These are phyloP conservation scores for Dalechampia spathulata DNA, from an alignment of 441 rosid species.

Conservation along the genomic window DNA sequence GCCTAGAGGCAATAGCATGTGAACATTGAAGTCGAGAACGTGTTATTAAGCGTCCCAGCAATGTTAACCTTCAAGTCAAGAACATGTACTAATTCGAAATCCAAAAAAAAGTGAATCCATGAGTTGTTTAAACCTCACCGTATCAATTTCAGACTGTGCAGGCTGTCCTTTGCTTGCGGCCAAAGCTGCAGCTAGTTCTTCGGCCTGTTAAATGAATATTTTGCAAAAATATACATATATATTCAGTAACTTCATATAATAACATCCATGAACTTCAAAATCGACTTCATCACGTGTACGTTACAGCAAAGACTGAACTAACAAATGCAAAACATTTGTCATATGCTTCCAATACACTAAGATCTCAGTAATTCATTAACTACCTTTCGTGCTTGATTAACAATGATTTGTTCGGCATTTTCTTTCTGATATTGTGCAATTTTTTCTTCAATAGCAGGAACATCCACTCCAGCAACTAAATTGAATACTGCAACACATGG, in stretches of 20 bases:
- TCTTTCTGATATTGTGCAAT: constrained; percentile 66
- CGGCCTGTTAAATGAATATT: constrained; percentile 54
- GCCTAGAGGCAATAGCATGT: too few species aligned
- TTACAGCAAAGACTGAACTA: not conserved
- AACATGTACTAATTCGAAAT: too few species aligned
- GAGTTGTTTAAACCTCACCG: constrained; percentile 34
- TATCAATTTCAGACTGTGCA: constrained; percentile 42
- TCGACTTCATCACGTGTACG: not conserved
- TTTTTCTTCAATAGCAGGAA: constrained; percentile 63
- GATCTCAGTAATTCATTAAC: not conserved
- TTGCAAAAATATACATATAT: not conserved
- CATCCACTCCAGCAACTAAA: constrained; percentile 64
- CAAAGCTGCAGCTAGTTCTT: constrained; percentile 73
- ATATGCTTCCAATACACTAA: not conserved
- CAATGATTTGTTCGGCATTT: constrained; percentile 81
- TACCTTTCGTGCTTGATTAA: constrained; percentile 83
- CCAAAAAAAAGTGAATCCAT: too few species aligned
- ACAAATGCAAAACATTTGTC: not conserved
- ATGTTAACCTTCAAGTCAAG: too few species aligned
- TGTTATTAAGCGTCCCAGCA: too few species aligned
- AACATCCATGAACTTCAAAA: not conserved
- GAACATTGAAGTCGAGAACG: too few species aligned
- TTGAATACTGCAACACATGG: constrained; percentile 47
- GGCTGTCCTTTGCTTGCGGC: constrained; percentile 71
- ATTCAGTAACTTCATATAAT: not conserved